A percentile compares a stretch with the other conserved stretches of the same genome.
These are phyloP conservation scores for Eremomyces bilateralis DNA, from an alignment of 495 filamentous ascomycete genomes.

Conservation along the genomic window DNA sequence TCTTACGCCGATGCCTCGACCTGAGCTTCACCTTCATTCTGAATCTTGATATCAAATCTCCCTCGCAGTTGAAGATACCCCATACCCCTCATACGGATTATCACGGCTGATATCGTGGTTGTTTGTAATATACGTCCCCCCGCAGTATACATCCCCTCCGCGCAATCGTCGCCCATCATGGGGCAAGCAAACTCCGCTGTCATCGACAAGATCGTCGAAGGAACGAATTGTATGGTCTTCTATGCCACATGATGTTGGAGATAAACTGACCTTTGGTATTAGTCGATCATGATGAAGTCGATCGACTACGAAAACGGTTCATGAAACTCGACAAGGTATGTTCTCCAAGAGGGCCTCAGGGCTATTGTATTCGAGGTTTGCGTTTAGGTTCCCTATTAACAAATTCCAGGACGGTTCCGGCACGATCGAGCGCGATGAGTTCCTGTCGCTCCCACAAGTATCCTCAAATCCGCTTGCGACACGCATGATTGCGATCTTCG, in stretches of 20 bases:
- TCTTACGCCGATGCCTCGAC: too few species aligned
- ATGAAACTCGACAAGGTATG: constrained; percentile 96
- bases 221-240: constrained; percentile 63
- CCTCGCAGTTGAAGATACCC: too few species aligned
- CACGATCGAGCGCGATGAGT: constrained; percentile 96
- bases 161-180: too few species aligned
- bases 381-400: constrained; percentile 82
- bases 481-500: constrained; percentile 97
- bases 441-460: constrained; percentile 90
- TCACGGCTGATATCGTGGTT: too few species aligned
- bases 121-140: too few species aligned
- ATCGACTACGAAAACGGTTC: constrained; percentile 83
- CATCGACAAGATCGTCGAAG: constrained; percentile 86
- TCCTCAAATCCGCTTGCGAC: constrained; percentile 95
- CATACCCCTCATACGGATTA: too few species aligned
- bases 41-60: too few species aligned
- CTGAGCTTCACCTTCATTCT: too few species aligned
- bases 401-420: constrained; percentile 78
- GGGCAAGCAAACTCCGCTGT: constrained; percentile 67
- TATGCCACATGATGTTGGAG: background rate
- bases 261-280: background rate
- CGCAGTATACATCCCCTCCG: too few species aligned
- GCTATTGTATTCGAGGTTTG: constrained; percentile 98
- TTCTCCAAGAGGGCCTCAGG: constrained; percentile 70
- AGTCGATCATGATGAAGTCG: constrained; percentile 96